phyloP scores from a whole-genome alignment of 2,329 filamentous ascomycete genomes.

The Calonectria honghensis region DNA sequence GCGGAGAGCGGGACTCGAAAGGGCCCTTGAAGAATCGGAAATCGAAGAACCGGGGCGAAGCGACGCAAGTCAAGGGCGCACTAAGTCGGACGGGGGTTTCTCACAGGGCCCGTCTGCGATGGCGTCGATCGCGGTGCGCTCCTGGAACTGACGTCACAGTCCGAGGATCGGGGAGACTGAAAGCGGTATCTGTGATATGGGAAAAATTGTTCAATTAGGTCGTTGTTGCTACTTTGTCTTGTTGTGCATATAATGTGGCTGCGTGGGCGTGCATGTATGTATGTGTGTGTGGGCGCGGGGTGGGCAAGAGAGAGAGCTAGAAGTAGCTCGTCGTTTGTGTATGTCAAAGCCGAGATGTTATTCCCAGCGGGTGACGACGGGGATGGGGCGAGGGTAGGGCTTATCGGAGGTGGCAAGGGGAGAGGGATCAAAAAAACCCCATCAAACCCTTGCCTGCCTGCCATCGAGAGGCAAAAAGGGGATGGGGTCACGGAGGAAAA shows the following conservation, averaged over 20 bases:
- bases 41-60: constrained; percentile 30
- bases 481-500: neutral
- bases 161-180: constrained; percentile 7
- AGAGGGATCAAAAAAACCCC: constrained; percentile 24
- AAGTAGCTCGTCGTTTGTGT: neutral
- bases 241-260: constrained; percentile 12
- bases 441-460: neutral
- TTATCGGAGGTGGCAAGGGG: constrained; percentile 21
- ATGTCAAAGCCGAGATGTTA: constrained; percentile 17
- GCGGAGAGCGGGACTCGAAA: constrained; percentile 23
- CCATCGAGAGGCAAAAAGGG: neutral
- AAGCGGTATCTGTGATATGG: constrained; percentile 29
- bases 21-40: constrained; percentile 28
- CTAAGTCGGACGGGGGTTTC: constrained; percentile 35
- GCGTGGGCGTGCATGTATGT: constrained; percentile 1
- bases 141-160: constrained; percentile 43
- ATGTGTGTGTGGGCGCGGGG: constrained; percentile 10
- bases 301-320: neutral
- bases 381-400: neutral
- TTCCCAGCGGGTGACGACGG: constrained; percentile 1
- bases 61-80: constrained; percentile 27
- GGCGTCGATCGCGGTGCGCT: constrained; percentile 35
- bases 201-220: constrained; percentile 13
- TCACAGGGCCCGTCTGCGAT: constrained; percentile 34
- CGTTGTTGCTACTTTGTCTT: neutral